phyloP scores from a whole-genome alignment of 2,329 filamentous ascomycete genomes.

The Drechmeria coniospora region DNA sequence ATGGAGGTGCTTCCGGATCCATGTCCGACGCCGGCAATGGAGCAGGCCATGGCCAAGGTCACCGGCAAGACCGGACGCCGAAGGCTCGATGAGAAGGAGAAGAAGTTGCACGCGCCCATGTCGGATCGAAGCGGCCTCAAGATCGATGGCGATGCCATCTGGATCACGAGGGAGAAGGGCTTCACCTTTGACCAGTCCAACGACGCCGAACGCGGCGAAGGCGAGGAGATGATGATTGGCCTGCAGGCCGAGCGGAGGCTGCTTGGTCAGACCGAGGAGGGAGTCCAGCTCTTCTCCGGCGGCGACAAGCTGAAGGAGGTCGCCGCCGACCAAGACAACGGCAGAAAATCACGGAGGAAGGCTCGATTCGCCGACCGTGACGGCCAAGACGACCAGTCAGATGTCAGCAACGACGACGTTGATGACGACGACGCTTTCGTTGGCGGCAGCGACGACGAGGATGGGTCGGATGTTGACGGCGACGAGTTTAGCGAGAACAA shows the following conservation, averaged over 20 bases:
- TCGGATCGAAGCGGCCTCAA: constrained; percentile 91
- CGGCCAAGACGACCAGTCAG: constrained; percentile 40
- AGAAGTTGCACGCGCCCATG: constrained; percentile 93
- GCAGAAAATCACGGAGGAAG: constrained; percentile 42
- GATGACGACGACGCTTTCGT: constrained; percentile 35
- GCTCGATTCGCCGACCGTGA: constrained; percentile 45
- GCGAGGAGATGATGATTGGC: constrained; percentile 85
- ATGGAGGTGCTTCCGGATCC: constrained; percentile 87
- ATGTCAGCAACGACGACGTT: constrained; percentile 40
- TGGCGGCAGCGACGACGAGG: constrained; percentile 36
- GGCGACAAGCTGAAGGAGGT: constrained; percentile 51
- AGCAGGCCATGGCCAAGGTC: constrained; percentile 71
- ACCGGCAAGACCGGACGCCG: constrained; percentile 68
- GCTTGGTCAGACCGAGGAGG: constrained; percentile 67
- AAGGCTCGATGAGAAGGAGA: constrained; percentile 88
- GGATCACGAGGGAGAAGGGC: constrained; percentile 57
- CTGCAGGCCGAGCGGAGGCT: constrained; percentile 71
- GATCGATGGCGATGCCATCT: constrained; percentile 94
- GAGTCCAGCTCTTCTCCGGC: constrained; percentile 72
- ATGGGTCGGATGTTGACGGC: constrained; percentile 35
- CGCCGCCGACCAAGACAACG: constrained; percentile 37
- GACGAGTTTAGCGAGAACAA: constrained; percentile 43
- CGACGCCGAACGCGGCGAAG: constrained; percentile 67
- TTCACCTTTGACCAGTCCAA: constrained; percentile 61
- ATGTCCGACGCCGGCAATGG: constrained; percentile 83